These are phyloP conservation scores for Sicyos baderoa DNA, from an alignment of 306 rosid genomes.

Conservation along the genomic window DNA sequence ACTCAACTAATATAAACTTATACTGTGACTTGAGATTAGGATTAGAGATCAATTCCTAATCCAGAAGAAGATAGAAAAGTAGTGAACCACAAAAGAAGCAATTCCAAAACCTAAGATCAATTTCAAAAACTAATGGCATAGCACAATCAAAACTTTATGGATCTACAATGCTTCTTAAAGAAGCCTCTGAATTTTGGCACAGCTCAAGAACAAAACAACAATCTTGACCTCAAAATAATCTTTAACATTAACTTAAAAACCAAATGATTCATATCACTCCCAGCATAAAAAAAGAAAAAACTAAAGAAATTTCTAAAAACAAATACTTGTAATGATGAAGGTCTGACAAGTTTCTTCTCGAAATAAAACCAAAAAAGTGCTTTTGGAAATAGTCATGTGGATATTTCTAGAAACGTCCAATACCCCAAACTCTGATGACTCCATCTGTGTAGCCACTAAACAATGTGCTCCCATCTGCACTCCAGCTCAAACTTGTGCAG, in stretches of 20 bases:
- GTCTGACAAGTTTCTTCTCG: slow-evolving; percentile 25
- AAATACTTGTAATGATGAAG: slow-evolving; percentile 16
- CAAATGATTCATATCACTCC: slow-evolving; percentile 19
- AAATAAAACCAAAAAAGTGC: slow-evolving; percentile 26
- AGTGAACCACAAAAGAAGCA: too few relatives aligned
- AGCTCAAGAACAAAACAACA: slow-evolving; percentile 14
- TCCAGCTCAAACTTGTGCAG: slow-evolving; percentile 90
- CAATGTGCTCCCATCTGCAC: slow-evolving; percentile 90
- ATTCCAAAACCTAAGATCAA: too few relatives aligned
- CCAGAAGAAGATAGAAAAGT: too few relatives aligned
- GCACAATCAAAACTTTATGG: not conserved
- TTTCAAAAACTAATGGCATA: not conserved
- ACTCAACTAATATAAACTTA: too few relatives aligned
- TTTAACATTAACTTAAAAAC: slow-evolving; percentile 30
- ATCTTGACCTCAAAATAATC: slow-evolving; percentile 37
- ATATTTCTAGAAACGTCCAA: slow-evolving; percentile 56
- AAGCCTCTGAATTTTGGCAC: not conserved
- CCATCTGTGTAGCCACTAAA: slow-evolving; percentile 96
- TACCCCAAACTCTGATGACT: slow-evolving; percentile 85
- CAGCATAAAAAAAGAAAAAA: slow-evolving; percentile 22
- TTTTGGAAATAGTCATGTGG: slow-evolving; percentile 10
- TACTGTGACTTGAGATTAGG: too few relatives aligned
- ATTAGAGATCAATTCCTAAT: too few relatives aligned
- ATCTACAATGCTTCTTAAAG: not conserved
- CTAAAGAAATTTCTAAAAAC: slow-evolving; percentile 26